Evolutionary conservation across 768 basidiomycete genomes (phyloP).

Genomic region (Mycena latifolia): DNA sequence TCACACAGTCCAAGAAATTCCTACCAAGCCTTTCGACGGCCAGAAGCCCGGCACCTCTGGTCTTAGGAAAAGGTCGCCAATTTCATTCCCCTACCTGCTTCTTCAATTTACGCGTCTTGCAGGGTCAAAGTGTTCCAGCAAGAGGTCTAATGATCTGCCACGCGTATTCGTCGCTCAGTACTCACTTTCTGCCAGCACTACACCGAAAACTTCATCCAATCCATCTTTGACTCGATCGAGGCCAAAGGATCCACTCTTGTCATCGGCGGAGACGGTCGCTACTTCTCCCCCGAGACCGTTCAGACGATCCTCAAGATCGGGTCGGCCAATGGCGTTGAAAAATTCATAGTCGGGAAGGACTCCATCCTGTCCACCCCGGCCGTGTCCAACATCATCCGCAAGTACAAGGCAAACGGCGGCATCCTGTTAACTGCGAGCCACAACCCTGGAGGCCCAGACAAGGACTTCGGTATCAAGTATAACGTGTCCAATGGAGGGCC

Average conservation of each 20-base stretch:
- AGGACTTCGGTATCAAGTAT: conserved; percentile 99
- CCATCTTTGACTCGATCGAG: conserved; percentile 93
- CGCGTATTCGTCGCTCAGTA: conserved; percentile 10
- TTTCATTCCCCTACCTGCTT: conserved; percentile 23
- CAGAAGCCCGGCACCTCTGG: conserved; percentile 99
- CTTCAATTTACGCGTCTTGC: conserved; percentile 30
- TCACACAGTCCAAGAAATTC: conserved; percentile 70
- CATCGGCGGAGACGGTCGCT: conserved; percentile 97
- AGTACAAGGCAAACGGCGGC: conserved; percentile 96
- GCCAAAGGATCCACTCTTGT: conserved; percentile 87
- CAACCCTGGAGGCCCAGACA: conserved; percentile 98
- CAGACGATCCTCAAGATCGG: conserved; percentile 95
- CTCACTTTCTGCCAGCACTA: conserved; percentile 77
- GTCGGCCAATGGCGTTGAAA: conserved; percentile 92
- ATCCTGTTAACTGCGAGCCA: conserved; percentile 97
- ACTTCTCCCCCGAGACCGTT: conserved; percentile 85
- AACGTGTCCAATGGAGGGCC: conserved; percentile 98
- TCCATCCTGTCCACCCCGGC: conserved; percentile 97
- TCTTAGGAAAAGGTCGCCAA: conserved; percentile 86
- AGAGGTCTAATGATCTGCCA: conserved; percentile 66
- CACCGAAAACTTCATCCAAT: conserved; percentile 98
- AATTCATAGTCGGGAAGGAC: conserved; percentile 94
- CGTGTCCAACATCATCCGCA: conserved; percentile 94
- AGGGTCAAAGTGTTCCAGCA: conserved; percentile 99
- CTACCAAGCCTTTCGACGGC: conserved; percentile 90